phyloP scores from a whole-genome alignment of 140 eudicot species.

The Erigeron philadelphicus region DNA sequence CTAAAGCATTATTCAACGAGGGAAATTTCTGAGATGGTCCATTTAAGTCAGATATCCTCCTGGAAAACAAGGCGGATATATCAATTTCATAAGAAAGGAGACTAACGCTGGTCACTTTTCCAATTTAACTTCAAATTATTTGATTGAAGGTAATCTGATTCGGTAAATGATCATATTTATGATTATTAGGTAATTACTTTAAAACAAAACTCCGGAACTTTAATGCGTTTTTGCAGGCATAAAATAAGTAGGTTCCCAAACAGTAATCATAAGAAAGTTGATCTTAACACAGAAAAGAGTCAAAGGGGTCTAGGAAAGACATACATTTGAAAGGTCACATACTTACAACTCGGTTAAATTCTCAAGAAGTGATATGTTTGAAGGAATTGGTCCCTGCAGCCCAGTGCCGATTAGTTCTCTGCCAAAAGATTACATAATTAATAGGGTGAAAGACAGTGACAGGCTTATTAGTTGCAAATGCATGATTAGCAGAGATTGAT shows the following conservation, averaged over 20 bases:
- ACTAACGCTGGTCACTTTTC: neutral
- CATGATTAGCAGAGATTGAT: constrained; percentile 3
- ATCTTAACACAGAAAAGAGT: neutral
- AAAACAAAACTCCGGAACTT: no score
- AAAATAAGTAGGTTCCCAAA: no score
- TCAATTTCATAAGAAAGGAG: neutral
- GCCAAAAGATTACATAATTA: constrained; percentile 13
- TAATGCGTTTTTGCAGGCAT: no score
- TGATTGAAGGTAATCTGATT: no score
- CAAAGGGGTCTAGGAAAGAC: neutral
- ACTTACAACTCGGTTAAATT: constrained; percentile 56
- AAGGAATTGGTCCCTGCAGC: constrained; percentile 77
- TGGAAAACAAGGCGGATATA: constrained; percentile 24
- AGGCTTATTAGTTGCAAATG: neutral
- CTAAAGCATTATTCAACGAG: constrained; percentile 35
- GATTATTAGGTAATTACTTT: no score
- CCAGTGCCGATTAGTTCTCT: constrained; percentile 78
- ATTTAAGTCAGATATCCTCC: constrained; percentile 67
- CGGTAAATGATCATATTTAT: no score
- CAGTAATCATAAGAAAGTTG: no score
- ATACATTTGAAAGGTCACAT: neutral
- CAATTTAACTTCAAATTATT: no score
- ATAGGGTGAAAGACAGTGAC: neutral
- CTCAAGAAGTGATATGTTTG: constrained; percentile 50
- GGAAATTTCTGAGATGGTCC: constrained; percentile 66